These are phyloP conservation scores for Cardamine occulta DNA, from an alignment of 345 rosid species.

Conservation along the genomic window DNA sequence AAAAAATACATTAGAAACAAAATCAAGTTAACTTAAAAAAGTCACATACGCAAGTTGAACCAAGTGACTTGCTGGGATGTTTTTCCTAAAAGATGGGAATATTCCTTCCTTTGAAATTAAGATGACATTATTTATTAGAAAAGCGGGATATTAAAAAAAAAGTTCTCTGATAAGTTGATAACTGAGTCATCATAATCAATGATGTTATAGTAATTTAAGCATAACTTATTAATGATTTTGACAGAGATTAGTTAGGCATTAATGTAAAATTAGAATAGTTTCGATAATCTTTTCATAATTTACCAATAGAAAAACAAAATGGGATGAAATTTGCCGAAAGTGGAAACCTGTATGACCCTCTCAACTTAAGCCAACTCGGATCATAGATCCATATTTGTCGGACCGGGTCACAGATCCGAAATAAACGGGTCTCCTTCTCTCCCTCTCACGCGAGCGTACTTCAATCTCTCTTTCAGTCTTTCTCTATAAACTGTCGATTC, in stretches of 20 bases:
- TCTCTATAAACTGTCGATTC: conserved; percentile 17
- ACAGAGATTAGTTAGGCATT: background rate
- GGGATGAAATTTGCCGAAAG: background rate
- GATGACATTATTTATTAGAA: background rate
- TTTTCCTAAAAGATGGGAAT: conserved; percentile 29
- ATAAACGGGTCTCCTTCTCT: conserved; percentile 30
- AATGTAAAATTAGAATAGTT: background rate
- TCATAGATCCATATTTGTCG: conserved; percentile 26
- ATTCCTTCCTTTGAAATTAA: conserved; percentile 22
- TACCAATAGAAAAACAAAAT: background rate
- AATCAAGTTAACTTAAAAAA: conserved; percentile 23
- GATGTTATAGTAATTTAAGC: background rate
- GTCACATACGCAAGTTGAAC: conserved; percentile 38
- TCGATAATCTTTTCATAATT: background rate
- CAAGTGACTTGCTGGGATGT: conserved; percentile 37
- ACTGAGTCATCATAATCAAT: background rate
- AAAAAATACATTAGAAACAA: conserved; percentile 13
- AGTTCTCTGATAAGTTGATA: background rate
- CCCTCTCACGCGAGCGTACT: conserved; percentile 8
- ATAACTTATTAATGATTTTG: background rate
- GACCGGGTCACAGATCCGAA: conserved; percentile 34
- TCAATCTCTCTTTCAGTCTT: conserved; percentile 8
- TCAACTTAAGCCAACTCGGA: background rate
- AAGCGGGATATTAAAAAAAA: background rate
- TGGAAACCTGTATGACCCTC: background rate